Evolutionary conservation across 768 basidiomycete genomes (phyloP).

Genomic region (Suillus brevipes): DNA sequence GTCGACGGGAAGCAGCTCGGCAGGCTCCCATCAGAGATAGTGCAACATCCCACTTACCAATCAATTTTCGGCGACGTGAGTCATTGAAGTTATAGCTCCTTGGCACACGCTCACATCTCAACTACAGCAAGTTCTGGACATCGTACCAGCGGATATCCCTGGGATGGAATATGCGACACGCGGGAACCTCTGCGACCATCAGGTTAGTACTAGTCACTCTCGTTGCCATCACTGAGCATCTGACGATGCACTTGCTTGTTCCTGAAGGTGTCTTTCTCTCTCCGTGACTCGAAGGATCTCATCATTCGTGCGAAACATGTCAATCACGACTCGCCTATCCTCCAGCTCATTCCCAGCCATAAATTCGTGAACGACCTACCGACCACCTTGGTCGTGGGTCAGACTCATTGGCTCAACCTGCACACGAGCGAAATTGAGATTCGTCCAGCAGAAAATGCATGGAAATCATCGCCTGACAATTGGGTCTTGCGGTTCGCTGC

Average conservation of each 20-base stretch:
- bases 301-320: constrained; percentile 20
- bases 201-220: constrained; percentile 18
- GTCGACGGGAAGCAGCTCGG: constrained; percentile 29
- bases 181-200: constrained; percentile 16
- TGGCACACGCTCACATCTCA: constrained; percentile 3
- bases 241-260: neutral
- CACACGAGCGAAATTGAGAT: constrained; percentile 25
- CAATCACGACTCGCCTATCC: neutral
- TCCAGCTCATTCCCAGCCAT: constrained; percentile 27
- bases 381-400: constrained; percentile 17
- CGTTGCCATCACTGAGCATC: neutral
- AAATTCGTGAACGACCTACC: constrained; percentile 29
- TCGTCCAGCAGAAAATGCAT: constrained; percentile 25
- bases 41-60: constrained; percentile 20
- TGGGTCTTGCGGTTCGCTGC: constrained; percentile 25
- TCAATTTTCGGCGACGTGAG: constrained; percentile 24
- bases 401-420: constrained; percentile 35
- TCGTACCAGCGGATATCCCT: constrained; percentile 25
- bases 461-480: constrained; percentile 27
- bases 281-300: constrained; percentile 14
- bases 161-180: constrained; percentile 30
- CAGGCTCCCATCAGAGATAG: constrained; percentile 21
- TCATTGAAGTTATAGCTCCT: neutral
- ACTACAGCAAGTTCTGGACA: constrained; percentile 22
- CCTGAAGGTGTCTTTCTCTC: constrained; percentile 26